Evolutionary conservation across 2,329 filamentous ascomycete species (phyloP).

Genomic region (Rachicladosporium sp.): DNA sequence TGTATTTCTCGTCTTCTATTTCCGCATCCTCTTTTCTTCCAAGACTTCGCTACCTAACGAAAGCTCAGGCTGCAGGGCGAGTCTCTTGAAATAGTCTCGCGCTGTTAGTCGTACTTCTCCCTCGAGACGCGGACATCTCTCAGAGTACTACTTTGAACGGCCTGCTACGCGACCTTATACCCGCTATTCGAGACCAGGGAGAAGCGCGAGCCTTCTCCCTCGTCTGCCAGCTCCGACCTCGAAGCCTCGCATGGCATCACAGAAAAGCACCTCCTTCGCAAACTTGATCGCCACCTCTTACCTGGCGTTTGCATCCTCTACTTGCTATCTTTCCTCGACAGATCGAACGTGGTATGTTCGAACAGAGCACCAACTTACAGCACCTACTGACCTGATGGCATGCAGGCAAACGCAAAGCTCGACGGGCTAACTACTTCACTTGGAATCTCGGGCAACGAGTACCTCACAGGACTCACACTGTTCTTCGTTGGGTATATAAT

Average conservation of each 20-base stretch:
- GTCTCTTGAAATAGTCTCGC: too few species aligned
- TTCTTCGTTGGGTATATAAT: slow-evolving; percentile 28
- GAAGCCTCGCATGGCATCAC: slow-evolving; percentile 28
- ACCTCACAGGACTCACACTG: slow-evolving; percentile 30
- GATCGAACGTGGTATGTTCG: slow-evolving; percentile 1
- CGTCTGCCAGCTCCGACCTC: slow-evolving; percentile 4
- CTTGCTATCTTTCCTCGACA: neutral
- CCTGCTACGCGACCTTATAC: too few species aligned
- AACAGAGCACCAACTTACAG: too few species aligned
- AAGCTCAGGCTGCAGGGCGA: too few species aligned
- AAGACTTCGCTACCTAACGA: too few species aligned
- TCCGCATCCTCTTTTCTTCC: too few species aligned
- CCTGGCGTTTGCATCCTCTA: slow-evolving; percentile 24
- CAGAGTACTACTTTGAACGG: too few species aligned
- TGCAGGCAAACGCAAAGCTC: slow-evolving; percentile 33
- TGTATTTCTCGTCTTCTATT: too few species aligned
- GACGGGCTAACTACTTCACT: slow-evolving; percentile 23
- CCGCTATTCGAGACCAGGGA: neutral
- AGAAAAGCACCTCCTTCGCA: slow-evolving; percentile 47
- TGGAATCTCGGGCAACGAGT: slow-evolving; percentile 43
- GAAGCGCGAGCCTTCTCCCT: neutral
- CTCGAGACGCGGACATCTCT: too few species aligned
- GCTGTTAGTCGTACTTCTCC: too few species aligned
- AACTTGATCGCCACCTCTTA: slow-evolving; percentile 34
- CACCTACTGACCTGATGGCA: too few species aligned